These are phyloP conservation scores for Blepharisma undulans DNA, from an alignment of 169 alveolate genomes.

Conservation along the genomic window DNA sequence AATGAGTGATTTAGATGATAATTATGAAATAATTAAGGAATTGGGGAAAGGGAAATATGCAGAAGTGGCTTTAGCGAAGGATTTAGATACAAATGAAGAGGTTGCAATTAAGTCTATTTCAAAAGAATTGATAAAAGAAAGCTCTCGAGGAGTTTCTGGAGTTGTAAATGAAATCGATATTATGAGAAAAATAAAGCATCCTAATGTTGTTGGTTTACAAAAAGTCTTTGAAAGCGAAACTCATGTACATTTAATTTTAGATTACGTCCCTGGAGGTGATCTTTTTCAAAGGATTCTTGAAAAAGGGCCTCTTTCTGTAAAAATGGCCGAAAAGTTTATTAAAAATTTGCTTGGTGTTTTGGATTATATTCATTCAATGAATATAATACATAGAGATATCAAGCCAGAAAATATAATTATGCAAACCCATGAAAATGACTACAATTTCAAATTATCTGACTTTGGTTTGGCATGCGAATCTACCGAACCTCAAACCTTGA, in stretches of 20 bases:
- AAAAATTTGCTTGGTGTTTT: background rate
- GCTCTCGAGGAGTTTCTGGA: background rate
- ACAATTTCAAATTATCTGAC: background rate
- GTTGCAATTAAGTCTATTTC: constrained; percentile 14
- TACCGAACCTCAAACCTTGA: background rate
- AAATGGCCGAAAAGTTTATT: background rate
- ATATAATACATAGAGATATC: constrained; percentile 11
- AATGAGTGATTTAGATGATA: background rate
- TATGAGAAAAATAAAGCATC: constrained; percentile 49
- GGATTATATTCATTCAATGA: background rate
- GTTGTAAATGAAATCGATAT: constrained; percentile 45
- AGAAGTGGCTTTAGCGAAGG: background rate
- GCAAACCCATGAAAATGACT: background rate
- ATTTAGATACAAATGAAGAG: background rate
- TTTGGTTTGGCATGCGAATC: background rate
- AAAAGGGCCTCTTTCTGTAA: background rate
- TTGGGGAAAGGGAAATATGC: constrained; percentile 15
- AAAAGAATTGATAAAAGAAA: background rate
- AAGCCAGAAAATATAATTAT: background rate
- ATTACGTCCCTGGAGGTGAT: background rate
- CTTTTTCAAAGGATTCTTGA: background rate
- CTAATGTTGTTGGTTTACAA: constrained; percentile 46
- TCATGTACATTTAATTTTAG: background rate
- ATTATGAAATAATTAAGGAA: background rate
- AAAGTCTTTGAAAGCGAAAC: constrained; percentile 45